Conservation (phyloP, 495 filamentous ascomycete species). For the Barbatosphaeria neglecta region DNA sequence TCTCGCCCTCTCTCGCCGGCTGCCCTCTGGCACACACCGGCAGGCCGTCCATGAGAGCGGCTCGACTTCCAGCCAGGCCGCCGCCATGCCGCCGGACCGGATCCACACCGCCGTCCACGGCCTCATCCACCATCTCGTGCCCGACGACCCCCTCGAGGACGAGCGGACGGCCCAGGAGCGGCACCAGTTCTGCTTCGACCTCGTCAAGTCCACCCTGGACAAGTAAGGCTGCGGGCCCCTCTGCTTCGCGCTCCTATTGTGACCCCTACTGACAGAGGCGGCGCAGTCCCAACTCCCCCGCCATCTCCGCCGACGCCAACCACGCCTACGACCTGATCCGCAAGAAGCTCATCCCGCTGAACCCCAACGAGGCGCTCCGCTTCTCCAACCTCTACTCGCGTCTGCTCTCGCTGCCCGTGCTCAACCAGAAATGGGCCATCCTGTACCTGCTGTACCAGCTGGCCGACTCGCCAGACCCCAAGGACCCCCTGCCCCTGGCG, state of each 20-base stretch:
- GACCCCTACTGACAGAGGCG: neutral
- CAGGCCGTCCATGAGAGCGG: neutral
- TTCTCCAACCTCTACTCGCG: constrained; percentile 84
- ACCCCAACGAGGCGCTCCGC: constrained; percentile 72
- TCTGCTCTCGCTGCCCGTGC: constrained; percentile 76
- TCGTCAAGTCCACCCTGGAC: constrained; percentile 38
- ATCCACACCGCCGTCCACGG: constrained; percentile 43
- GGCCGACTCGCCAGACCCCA: constrained; percentile 47
- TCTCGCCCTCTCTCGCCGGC: no score
- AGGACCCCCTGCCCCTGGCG: constrained; percentile 22
- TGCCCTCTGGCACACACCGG: neutral
- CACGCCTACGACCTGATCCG: constrained; percentile 88
- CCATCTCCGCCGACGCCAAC: constrained; percentile 55
- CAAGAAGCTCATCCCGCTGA: constrained; percentile 64
- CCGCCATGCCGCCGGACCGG: constrained; percentile 32
- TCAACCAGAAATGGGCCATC: constrained; percentile 94
- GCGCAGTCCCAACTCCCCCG: constrained; percentile 16
- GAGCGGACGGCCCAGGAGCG: constrained; percentile 37
- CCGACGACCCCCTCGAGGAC: constrained; percentile 35
- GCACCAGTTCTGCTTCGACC: constrained; percentile 39
- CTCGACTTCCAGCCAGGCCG: constrained; percentile 12
- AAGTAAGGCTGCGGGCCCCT: constrained; percentile 25
- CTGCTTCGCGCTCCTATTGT: neutral
- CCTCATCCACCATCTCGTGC: constrained; percentile 43
- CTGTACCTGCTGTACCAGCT: constrained; percentile 81